Base-by-base conservation (phyloP, 495 filamentous ascomycete genomes). In the Neurospora africana region DNA sequence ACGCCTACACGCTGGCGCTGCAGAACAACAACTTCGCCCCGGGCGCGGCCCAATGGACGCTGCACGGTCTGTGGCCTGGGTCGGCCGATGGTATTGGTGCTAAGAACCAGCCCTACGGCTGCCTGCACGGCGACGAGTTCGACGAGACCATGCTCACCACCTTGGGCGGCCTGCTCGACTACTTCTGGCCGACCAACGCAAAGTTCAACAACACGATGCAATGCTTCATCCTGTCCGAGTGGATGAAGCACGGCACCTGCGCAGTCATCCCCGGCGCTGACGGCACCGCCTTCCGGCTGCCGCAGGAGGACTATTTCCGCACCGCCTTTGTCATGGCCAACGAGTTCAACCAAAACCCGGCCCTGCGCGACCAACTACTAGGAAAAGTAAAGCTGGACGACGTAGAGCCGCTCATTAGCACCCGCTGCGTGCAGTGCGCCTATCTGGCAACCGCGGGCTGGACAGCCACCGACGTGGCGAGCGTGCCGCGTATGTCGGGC, bases 171-270 rank as follows among this genome's bases (percentile, higher is more conserved):
- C 15, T 69, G 27, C 35, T 69, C n/a, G 30, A 69, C 13, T 38
- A 69, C 68, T 69, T 43, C 35, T 69, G 68, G 68, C 68, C 68
- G 19, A 69, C 68, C 13, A 41, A 69, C 68, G 15, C 68, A 17
- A 17, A 43, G 33, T 69, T 38, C 68, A 69, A 69, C 68, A 17
- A 69, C 36, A 69, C 68, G 21, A 69, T 69, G 68, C 13, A 38
- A 15, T 69, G 68, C 35, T 69, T 69, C 68, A 69, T 69, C 37
- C 68, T 69, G 68, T 69, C 68, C 27, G 68, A 69, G 68, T 69
- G 68, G 68, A 69, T 69, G 68, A 69, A 69, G 68, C 68, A 69
- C 68, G 68, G 68, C 68, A 69, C 68, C 30, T 69, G 68, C 68
- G 68, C 68, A 17, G 68, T 69, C 15, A 69, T 69, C 8, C 37